Base-by-base conservation (phyloP, 192 early-diverging fungal species). In the Umbelopsis ramanniana region DNA sequence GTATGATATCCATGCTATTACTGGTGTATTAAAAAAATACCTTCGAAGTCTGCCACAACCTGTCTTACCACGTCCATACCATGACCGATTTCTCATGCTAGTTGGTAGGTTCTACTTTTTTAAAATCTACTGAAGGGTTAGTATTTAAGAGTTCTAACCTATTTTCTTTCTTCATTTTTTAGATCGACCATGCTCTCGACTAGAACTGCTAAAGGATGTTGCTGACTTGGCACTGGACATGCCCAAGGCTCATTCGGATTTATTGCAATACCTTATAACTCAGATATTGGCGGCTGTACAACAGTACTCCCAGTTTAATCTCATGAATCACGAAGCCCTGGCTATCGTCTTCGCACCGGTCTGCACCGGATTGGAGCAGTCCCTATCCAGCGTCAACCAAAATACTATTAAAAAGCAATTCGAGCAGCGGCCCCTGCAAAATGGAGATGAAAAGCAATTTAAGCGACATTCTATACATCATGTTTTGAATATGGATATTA, bases 251-350 rank as follows among this genome's bases (percentile, higher is more conserved):
- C 73, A 79, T 29, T 69, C 46, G 12, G 69, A 72, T 33, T 19
- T 79, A 35, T 26, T 75, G 21, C 67, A 75, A 35, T 71, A 57
- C 24, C 68, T 79, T 46, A 67, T 79, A 26, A 66, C 46, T 8
- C 57, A 63, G 17, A 63, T 63, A 37, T 38, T 79, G 15, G 33
- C 70, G 7, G 52, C 69, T 22, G 71, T 79, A 17, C 72, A 75
- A 48, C 66, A 74, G 21, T 67, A 71, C 33, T 52, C 72, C 19
- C 45, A 79, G 46, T 48, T 55, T 12, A 79, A 79, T 52, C 67
- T 68, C 24, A 79, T 79, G 77, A 79, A 68, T 23, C 69, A 73
- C 3, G 77, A 79, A 69, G 77, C 77, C 5, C 55, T 79, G 45
- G 77, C 77, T 9, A 45, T 79, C 33, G 73, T 79, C 7, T 57